Base-by-base conservation (phyloP, 768 basidiomycete species). In the Artomyces pyxidatus region DNA sequence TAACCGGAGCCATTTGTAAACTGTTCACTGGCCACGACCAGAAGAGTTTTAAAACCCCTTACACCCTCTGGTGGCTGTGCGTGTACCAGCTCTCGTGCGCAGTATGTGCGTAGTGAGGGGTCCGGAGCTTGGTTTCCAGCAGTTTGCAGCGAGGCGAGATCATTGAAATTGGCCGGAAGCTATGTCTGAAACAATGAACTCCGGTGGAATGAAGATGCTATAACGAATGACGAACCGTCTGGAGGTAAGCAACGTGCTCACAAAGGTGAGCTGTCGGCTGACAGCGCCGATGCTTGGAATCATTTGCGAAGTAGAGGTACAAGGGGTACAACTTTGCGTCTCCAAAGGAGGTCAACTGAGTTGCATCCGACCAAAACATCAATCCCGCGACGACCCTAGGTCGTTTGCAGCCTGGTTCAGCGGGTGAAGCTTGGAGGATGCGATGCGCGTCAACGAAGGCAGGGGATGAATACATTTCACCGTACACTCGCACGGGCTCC, bases 71-170 rank as follows among this genome's bases (percentile, higher is more conserved):
- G n/a, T n/a, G n/a, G 61, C 0, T 58, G 45, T 0, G 42, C 61
- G n/a, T 66, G 65, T 55, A 66, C 57, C 0, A 63, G 14, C 37
- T 66, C 58, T 1, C 41, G 45, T 2, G 38, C 49, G 19, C 49
- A 54, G 29, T 61, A 54, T 0, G 53, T 62, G 16, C 12, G 26
- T 12, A 43, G 9, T 12, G 12, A 7, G 14, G 42, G 10, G 2
- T 14, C 14, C 5, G 42, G 14, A 9, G 42, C 32, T n/a, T 35
- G 11, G 3, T 21, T 19, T 25, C 23, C 23, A 2, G 23, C 42
- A 3, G 22, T 25, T 28, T 43, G 12, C 11, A 2, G 4, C 4
- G 21, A 3, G 9, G 26, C 26, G 19, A 43, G 27, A 25, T 43
- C 42, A 3, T 43, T 9, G 22, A 43, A 25, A 19, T 43, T 5